phyloP scores from a whole-genome alignment of 2,329 filamentous ascomycete genomes.

The Fusarium drepaniforme region DNA sequence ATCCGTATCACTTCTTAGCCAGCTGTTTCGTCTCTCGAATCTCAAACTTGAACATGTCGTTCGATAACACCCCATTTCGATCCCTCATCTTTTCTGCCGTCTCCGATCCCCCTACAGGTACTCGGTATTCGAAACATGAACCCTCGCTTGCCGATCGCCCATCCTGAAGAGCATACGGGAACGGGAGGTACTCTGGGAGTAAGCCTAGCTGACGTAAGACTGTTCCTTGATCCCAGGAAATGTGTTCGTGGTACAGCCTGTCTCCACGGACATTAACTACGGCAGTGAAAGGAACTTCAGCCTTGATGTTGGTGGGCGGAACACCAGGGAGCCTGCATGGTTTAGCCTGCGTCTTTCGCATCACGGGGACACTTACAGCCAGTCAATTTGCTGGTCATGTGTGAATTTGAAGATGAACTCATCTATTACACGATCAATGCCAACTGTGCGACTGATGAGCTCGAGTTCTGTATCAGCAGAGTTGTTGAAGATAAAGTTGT shows the following conservation, averaged over 20 bases:
- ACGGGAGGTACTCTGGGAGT: conserved; percentile 70
- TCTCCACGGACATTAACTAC: conserved; percentile 75
- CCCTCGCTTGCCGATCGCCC: conserved; percentile 44
- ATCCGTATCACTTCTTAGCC: neutral
- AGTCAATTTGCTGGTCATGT: conserved; percentile 73
- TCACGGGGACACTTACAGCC: conserved; percentile 67
- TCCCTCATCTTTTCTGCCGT: conserved; percentile 49
- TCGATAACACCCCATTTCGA: conserved; percentile 46
- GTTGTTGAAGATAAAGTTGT: conserved; percentile 83
- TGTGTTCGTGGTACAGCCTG: conserved; percentile 74
- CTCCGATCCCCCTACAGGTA: conserved; percentile 49
- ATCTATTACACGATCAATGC: conserved; percentile 78
- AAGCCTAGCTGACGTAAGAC: conserved; percentile 70
- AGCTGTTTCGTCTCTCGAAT: conserved; percentile 22
- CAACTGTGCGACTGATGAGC: conserved; percentile 78
- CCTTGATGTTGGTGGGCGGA: conserved; percentile 63
- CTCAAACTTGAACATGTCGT: conserved; percentile 47
- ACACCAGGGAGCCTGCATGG: conserved; percentile 61
- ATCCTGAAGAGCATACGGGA: conserved; percentile 65
- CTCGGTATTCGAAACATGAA: conserved; percentile 43
- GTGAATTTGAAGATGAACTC: conserved; percentile 77
- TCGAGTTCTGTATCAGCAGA: conserved; percentile 75
- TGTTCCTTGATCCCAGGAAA: conserved; percentile 76
- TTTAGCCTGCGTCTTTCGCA: neutral
- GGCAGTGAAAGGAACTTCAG: conserved; percentile 71